phyloP scores from a whole-genome alignment of 2,329 filamentous ascomycete genomes.

The Fusarium paranaense region DNA sequence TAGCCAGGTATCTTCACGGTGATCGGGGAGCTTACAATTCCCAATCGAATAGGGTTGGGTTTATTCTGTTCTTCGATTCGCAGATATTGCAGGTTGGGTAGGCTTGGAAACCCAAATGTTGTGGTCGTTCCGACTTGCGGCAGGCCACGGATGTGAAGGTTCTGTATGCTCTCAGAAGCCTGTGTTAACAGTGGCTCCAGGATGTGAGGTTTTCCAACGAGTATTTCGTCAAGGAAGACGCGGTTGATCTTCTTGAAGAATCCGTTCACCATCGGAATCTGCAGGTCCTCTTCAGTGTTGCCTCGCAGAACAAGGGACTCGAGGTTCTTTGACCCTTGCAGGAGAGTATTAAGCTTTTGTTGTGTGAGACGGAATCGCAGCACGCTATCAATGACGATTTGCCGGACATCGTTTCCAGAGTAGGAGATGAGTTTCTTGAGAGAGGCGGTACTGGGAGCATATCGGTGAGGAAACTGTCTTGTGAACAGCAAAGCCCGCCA shows the following conservation, averaged over 20 bases:
- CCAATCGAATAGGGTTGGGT: slow-evolving; percentile 26
- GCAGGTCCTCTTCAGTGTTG: slow-evolving; percentile 30
- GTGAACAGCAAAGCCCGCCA: slow-evolving; percentile 50
- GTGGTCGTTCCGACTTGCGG: slow-evolving; percentile 25
- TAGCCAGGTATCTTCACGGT: slow-evolving; percentile 10
- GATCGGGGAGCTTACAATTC: slow-evolving; percentile 31
- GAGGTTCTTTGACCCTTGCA: slow-evolving; percentile 43
- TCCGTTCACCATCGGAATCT: slow-evolving; percentile 31
- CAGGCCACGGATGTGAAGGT: slow-evolving; percentile 40
- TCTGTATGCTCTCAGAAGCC: slow-evolving; percentile 38
- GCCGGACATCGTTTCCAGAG: slow-evolving; percentile 47
- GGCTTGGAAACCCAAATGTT: slow-evolving; percentile 24
- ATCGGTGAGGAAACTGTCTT: slow-evolving; percentile 29
- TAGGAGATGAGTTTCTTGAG: slow-evolving; percentile 47
- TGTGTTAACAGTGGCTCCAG: slow-evolving; percentile 35
- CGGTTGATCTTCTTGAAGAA: slow-evolving; percentile 37
- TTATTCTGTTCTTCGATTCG: slow-evolving; percentile 42
- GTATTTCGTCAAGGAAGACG: slow-evolving; percentile 39
- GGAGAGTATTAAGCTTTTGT: slow-evolving; percentile 43
- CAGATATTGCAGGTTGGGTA: slow-evolving; percentile 48
- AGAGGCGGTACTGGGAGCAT: slow-evolving; percentile 38
- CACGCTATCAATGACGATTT: slow-evolving; percentile 44
- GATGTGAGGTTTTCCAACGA: slow-evolving; percentile 20
- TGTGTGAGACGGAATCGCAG: slow-evolving; percentile 46
- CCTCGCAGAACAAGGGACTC: slow-evolving; percentile 41